These are phyloP conservation scores for Pseudogymnoascus sp. DNA, from an alignment of 2,329 filamentous ascomycete genomes.

Conservation along the genomic window DNA sequence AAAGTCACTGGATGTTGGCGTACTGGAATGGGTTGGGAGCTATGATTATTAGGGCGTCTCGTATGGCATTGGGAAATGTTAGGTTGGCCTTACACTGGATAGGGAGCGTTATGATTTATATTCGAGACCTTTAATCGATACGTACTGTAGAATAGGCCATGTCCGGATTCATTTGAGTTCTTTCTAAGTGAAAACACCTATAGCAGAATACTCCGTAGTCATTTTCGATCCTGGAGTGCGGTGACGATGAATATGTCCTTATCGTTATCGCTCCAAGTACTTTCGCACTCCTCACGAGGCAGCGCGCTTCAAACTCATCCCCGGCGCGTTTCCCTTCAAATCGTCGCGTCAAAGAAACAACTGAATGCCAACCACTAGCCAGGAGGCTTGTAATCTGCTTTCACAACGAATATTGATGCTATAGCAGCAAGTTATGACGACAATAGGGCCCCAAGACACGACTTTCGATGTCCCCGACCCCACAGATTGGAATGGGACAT, in stretches of 20 bases:
- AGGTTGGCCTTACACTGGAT: not conserved
- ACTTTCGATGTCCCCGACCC: constrained; percentile 55
- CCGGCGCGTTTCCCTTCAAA: not conserved
- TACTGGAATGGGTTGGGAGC: not conserved
- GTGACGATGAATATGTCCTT: not conserved
- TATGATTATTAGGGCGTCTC: not conserved
- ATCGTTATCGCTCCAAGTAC: not conserved
- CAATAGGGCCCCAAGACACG: not conserved
- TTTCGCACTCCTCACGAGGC: not conserved
- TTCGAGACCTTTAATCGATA: not conserved
- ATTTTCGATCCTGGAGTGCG: not conserved
- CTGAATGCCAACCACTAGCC: not conserved
- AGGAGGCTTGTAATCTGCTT: not conserved
- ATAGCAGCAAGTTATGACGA: not conserved
- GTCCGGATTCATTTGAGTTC: not conserved
- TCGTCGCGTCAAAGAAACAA: not conserved
- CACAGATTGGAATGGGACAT: constrained; percentile 76
- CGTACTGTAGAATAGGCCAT: not conserved
- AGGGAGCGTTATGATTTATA: not conserved
- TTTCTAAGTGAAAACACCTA: not conserved
- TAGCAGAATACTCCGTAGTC: not conserved
- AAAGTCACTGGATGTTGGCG: not conserved
- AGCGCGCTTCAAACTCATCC: not conserved
- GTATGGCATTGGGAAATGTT: not conserved
- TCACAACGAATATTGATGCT: not conserved